phyloP scores from a whole-genome alignment of 2,329 filamentous ascomycete genomes.

The Sporothrix phasma region DNA sequence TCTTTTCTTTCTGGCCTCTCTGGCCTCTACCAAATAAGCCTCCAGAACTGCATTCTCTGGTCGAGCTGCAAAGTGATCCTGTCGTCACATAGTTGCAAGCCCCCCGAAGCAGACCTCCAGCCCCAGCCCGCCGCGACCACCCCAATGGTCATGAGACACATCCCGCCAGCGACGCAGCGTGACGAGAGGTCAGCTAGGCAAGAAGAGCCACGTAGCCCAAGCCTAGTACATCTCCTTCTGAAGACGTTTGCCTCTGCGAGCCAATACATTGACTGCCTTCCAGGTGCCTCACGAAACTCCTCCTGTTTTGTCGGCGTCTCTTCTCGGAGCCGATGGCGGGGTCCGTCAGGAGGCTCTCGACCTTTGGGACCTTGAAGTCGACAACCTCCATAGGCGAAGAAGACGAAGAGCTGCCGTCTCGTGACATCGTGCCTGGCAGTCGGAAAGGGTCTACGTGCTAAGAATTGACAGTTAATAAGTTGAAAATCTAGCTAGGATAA shows the following conservation, averaged over 20 bases:
- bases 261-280: neutral
- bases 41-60: neutral
- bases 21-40: no score
- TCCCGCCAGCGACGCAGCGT: no score
- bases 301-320: neutral
- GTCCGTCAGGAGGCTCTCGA: neutral
- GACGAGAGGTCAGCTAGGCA: neutral
- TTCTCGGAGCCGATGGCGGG: neutral
- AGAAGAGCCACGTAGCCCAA: neutral
- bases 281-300: neutral
- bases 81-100: neutral
- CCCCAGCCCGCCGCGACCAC: no score
- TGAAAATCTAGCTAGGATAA: no score
- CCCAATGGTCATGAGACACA: neutral
- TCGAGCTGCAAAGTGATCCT: neutral
- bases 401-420: neutral
- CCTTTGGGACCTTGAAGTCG: neutral
- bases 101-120: no score
- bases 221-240: neutral
- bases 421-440: neutral
- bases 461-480: no score
- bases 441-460: no score
- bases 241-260: neutral
- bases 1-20: no score
- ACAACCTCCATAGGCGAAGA: neutral